phyloP scores from a whole-genome alignment of 306 rosid species.

The Lupinus albus region DNA sequence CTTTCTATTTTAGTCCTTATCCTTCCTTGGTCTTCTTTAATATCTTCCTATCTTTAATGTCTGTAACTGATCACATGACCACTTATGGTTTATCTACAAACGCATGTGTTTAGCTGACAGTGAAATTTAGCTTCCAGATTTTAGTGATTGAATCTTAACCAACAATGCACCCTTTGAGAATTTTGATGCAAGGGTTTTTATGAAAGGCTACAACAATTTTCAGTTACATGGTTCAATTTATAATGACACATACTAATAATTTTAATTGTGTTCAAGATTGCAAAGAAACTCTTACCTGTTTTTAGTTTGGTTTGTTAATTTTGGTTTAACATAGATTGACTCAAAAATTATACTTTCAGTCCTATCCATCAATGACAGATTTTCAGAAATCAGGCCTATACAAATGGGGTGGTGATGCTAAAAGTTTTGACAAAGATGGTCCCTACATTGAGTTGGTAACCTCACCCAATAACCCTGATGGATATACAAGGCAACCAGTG shows the following conservation, averaged over 20 bases:
- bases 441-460: conserved; percentile 88
- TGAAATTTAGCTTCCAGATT: conserved; percentile 24
- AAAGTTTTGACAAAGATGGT: conserved; percentile 47
- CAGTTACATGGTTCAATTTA: not conserved
- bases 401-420: conserved; percentile 87
- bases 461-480: conserved; percentile 96
- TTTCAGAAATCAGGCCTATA: conserved; percentile 80
- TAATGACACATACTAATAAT: not conserved
- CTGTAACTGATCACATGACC: conserved; percentile 43
- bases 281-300: not conserved
- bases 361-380: conserved; percentile 73
- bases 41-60: conserved; percentile 22
- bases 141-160: conserved; percentile 10
- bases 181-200: not conserved
- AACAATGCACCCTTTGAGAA: not conserved
- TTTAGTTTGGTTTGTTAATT: not conserved
- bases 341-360: conserved; percentile 53
- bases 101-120: conserved; percentile 35
- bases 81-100: not conserved
- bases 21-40: conserved; percentile 43
- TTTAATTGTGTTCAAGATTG: not conserved
- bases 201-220: not conserved
- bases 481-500: conserved; percentile 54
- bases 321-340: conserved; percentile 30
- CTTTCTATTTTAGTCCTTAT: conserved; percentile 31